phyloP scores from a whole-genome alignment of 1,139 yeast species.

The Suhomyces bolitotheri region DNA sequence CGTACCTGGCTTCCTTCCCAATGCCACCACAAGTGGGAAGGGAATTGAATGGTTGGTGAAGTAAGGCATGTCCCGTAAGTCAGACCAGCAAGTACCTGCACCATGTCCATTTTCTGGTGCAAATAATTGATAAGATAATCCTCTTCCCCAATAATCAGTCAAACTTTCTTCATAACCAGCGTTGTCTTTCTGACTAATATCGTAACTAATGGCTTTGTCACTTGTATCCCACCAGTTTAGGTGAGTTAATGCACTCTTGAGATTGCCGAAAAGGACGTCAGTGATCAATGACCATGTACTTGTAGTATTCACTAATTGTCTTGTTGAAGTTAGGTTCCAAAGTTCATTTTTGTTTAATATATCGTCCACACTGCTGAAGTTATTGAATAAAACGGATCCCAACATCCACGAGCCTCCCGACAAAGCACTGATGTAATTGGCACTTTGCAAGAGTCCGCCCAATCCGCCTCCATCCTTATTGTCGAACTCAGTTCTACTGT shows the following conservation, averaged over 20 bases:
- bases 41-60: constrained; percentile 42
- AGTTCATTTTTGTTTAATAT: constrained; percentile 34
- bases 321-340: constrained; percentile 38
- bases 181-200: constrained; percentile 28
- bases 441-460: constrained; percentile 41
- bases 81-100: constrained; percentile 34
- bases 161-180: constrained; percentile 59
- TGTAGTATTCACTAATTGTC: constrained; percentile 31
- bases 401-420: constrained; percentile 45
- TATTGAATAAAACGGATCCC: constrained; percentile 36
- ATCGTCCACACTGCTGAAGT: constrained; percentile 37
- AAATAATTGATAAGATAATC: constrained; percentile 40
- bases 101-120: constrained; percentile 26
- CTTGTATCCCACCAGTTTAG: constrained; percentile 31
- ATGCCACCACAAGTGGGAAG: constrained; percentile 38
- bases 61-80: constrained; percentile 27
- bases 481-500: constrained; percentile 60
- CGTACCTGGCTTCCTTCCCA: constrained; percentile 41
- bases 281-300: constrained; percentile 23
- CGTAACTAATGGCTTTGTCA: constrained; percentile 28
- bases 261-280: constrained; percentile 25
- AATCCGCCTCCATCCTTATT: constrained; percentile 43
- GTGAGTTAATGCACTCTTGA: constrained; percentile 30
- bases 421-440: constrained; percentile 40
- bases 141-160: constrained; percentile 60